Percentiles rank a stretch among this genome's conserved stretches.
phyloP scores from a whole-genome alignment of 352 stramenopile genomes.

The Globisporangium abappressorium region DNA sequence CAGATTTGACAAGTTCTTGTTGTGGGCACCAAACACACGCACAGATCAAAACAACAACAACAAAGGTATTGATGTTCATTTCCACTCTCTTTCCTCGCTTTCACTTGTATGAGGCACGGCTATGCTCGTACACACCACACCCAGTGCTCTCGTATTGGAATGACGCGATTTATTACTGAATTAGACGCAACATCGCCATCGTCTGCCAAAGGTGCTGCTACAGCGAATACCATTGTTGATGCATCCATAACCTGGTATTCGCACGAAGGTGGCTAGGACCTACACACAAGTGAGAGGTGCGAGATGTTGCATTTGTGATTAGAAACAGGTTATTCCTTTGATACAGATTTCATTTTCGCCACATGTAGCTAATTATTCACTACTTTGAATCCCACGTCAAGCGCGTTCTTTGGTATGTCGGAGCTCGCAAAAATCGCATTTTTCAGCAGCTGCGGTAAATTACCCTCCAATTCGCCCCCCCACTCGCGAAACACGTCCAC shows the following conservation, averaged over 20 bases:
- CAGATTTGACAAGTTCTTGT: not conserved
- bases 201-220: not conserved
- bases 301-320: not conserved
- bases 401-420: not conserved
- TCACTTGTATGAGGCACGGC: not conserved
- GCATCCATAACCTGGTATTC: not conserved
- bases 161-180: not conserved
- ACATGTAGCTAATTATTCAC: too few relatives aligned
- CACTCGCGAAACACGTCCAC: conserved; percentile 1
- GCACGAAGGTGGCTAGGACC: not conserved
- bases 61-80: not conserved
- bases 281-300: not conserved
- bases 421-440: not conserved
- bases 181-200: not conserved
- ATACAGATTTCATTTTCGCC: too few relatives aligned
- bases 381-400: too few relatives aligned
- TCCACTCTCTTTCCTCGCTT: not conserved
- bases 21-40: too few relatives aligned
- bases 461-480: not conserved
- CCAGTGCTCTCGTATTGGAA: not conserved
- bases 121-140: not conserved
- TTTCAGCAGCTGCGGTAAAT: not conserved
- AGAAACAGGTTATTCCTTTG: not conserved
- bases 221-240: not conserved
- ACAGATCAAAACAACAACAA: not conserved